Evolutionary conservation across 2,329 filamentous ascomycete genomes (phyloP), one percentile per base, ranked within the genome.

Genomic region (Fusarium acutatum): DNA sequence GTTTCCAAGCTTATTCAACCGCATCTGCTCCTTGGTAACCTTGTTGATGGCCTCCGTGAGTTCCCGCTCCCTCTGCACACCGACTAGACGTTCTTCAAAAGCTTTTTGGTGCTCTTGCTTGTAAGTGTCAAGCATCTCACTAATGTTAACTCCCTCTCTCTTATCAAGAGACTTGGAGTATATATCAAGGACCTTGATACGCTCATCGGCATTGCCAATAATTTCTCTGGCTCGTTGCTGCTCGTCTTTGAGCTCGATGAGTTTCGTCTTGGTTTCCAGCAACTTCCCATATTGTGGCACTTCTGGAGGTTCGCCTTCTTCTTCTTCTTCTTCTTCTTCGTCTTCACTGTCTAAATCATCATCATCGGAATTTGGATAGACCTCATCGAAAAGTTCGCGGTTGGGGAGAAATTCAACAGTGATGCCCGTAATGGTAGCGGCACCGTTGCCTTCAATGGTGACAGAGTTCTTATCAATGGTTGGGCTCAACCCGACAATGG

Each of bases 401-500:
- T 90, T 90, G 5, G 86, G 85, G 15, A 91, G 81, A 12, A 88
- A 82, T 67, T 91, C 87, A 44, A 92, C 86, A 15, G 87, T 86
- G 69, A 93, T 91, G 75, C 93, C 90, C 17, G 79, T 89, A 75
- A 91, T 89, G 41, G 86, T 86, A 15, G 88, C 88, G 5, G 84
- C 75, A 15, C 88, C 88, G 58, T 83, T 86, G 46, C 89, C 88
- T 67, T 91, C 89, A 24, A 92, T 85, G 70, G 88, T 90, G 79
- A 92, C 86, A 10, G 88, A 90, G 71, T 90, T 84, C 68, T 88
- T 83, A 72, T 91, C 88, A 26, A 89, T 83, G 4, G 84, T 86
- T 6, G 87, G 87, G 17, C 88, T 86, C 40, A 91, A 80, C 14
- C 89, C 89, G 63, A 85, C 76, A 64, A 92, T 86, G 26, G 85